These are phyloP conservation scores for Salisapilia sapeloensis DNA, from an alignment of 352 stramenopile genomes.

Conservation along the genomic window DNA sequence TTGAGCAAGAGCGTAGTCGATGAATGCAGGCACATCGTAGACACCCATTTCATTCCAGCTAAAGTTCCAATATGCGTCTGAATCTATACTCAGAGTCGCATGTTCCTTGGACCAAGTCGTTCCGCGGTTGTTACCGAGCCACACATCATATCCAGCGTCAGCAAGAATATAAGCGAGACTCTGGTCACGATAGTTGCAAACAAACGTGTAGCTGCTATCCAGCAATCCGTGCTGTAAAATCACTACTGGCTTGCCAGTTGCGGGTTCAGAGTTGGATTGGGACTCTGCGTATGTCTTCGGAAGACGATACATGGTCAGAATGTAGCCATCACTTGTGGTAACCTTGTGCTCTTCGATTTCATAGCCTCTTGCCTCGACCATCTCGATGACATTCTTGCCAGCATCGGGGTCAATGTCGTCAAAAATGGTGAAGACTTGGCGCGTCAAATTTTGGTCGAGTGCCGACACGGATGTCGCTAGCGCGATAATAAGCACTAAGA, in stretches of 20 bases:
- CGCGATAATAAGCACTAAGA: too few species aligned
- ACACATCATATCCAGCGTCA: conserved; percentile 44
- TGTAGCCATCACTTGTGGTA: conserved; percentile 30
- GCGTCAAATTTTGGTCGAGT: too few species aligned
- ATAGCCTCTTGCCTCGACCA: conserved; percentile 18
- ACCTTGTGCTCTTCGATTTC: conserved; percentile 37
- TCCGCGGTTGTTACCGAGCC: conserved; percentile 44
- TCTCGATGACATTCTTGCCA: conserved; percentile 9
- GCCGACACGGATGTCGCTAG: too few species aligned
- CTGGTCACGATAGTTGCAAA: conserved; percentile 39
- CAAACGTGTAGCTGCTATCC: conserved; percentile 41
- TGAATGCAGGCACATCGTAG: conserved; percentile 33
- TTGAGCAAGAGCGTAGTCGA: conserved; percentile 20
- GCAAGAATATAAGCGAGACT: conserved; percentile 38
- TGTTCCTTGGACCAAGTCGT: conserved; percentile 39
- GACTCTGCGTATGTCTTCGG: conserved; percentile 32
- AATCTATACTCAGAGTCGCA: conserved; percentile 15
- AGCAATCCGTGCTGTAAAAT: conserved; percentile 34
- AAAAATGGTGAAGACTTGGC: too few species aligned
- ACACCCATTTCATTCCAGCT: conserved; percentile 32
- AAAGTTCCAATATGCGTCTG: conserved; percentile 32
- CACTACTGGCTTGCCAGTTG: conserved; percentile 24
- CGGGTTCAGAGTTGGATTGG: conserved; percentile 9
- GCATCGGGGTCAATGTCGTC: conserved; percentile 10
- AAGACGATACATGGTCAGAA: conserved; percentile 52